These are phyloP conservation scores for Colletotrichum cereale DNA, from an alignment of 2,329 filamentous ascomycete genomes.

Conservation along the genomic window DNA sequence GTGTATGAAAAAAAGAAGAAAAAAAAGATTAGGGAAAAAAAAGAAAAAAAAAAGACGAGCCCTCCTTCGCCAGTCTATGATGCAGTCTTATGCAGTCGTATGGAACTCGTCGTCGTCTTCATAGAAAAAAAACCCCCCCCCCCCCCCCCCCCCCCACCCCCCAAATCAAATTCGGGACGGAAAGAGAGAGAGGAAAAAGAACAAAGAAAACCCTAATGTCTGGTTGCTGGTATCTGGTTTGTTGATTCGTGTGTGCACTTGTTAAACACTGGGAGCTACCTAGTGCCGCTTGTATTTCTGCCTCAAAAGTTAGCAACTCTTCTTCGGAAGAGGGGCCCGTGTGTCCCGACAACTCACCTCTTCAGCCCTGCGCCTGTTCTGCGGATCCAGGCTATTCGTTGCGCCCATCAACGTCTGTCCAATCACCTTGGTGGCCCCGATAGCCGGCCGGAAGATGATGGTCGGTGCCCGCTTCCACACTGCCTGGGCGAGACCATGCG, in stretches of 20 bases:
- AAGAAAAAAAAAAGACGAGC: background rate
- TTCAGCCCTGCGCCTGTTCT: conserved; percentile 83
- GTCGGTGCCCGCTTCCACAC: conserved; percentile 89
- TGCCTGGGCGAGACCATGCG: conserved; percentile 82
- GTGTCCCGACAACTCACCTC: conserved; percentile 77
- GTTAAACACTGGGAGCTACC: background rate
- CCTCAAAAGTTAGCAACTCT: conserved; percentile 35
- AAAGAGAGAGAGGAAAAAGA: background rate
- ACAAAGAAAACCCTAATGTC: background rate
- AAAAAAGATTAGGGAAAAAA: background rate
- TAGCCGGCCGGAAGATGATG: conserved; percentile 89
- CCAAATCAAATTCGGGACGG: background rate
- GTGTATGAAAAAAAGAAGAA: background rate
- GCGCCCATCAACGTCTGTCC: conserved; percentile 92
- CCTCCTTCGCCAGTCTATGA: conserved; percentile 43
- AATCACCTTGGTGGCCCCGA: conserved; percentile 89
- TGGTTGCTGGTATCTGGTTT: conserved; percentile 23
- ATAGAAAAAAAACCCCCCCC: background rate
- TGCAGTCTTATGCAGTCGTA: conserved; percentile 39
- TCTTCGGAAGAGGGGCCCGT: background rate
- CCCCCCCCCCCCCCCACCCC: too few relatives aligned
- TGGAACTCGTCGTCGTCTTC: conserved; percentile 6
- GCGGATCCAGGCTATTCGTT: conserved; percentile 89
- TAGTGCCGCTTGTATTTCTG: conserved; percentile 65
- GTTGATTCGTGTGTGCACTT: conserved; percentile 10